Base-by-base conservation (phyloP, 345 rosid genomes). In the Populus euphratica region DNA sequence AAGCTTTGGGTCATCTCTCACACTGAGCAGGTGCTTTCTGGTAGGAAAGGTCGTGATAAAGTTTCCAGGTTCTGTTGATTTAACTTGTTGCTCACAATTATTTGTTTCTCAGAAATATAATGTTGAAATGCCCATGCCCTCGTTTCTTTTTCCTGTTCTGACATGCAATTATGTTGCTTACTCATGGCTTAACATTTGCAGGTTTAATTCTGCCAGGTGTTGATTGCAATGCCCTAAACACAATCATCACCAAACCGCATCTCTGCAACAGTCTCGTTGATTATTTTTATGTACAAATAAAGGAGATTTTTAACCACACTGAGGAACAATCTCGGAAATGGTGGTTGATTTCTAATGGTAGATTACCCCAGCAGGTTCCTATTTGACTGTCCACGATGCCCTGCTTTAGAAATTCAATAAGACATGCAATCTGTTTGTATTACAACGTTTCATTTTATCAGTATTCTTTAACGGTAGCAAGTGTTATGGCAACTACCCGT, bases 161-260 rank as follows among this genome's bases (percentile, higher is more conserved):
- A 20, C 27, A 39, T 68, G 54, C 35, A 41, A 23, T 14, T 66
- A n/a, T 65, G 41, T 20, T 75, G 63, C 33, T 21, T 13, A 8
- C 62, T 6, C 11, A 25, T 14, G 62, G 36, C 33, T 20, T 39
- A 1, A 2, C 21, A 62, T 71, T 64, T 81, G 74, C 88, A 86
- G 88, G 82, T 74, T 73, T 29, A 66, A 63, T 44, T 83, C 88
- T 64, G 79, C 73, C 29, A 81, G 66, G 76, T 81, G 83, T 73
- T 86, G 85, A 83, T 77, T 5, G n/a, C 70, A 59, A 50, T 63
- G 70, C 13, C 73, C 18, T 23, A 14, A 62, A 11, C 31, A 6
- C 39, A 73, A 54, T 25, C 36, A 18, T n/a, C 21, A 16, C 38
- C 39, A 8, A 47, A 21, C 62, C 0, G 20, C 17, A 21, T 50